Percentiles rank a stretch among this genome's conserved stretches.
Conservation (phyloP, 768 basidiomycete genomes). For the Sporobolomyces pararoseus region DNA sequence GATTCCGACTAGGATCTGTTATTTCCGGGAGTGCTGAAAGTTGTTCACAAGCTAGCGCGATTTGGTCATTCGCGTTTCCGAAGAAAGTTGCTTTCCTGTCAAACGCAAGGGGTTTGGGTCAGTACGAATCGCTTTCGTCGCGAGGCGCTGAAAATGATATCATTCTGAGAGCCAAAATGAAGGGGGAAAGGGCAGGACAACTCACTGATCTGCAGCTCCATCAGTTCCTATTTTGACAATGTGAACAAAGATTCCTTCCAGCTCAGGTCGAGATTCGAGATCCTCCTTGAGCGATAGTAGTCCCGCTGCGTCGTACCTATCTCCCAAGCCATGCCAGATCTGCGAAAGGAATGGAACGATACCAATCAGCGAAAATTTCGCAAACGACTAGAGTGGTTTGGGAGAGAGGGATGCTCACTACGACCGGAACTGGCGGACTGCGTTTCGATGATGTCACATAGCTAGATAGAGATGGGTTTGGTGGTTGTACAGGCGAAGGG, state of each 20-base stretch:
- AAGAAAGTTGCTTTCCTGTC: constrained; percentile 46
- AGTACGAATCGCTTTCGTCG: no score
- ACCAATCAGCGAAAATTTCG: no score
- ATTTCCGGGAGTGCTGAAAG: constrained; percentile 47
- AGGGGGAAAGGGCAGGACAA: constrained; percentile 20
- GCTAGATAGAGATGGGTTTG: no score
- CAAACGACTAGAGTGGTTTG: no score
- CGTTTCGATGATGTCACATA: not conserved
- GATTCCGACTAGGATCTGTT: constrained; percentile 41
- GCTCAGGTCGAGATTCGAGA: constrained; percentile 44
- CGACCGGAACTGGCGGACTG: not conserved
- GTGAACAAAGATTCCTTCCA: constrained; percentile 49
- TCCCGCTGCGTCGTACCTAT: constrained; percentile 49
- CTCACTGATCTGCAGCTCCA: constrained; percentile 49
- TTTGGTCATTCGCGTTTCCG: constrained; percentile 49
- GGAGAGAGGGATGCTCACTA: not conserved
- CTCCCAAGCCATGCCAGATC: constrained; percentile 54
- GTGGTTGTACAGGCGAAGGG: not conserved
- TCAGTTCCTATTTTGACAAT: constrained; percentile 47
- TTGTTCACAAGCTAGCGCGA: constrained; percentile 46
- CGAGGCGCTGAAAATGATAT: no score
- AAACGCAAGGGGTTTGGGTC: no score
- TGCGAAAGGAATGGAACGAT: not conserved
- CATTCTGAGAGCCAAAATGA: not conserved
- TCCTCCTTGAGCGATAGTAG: constrained; percentile 48